Evolutionary conservation across 2,329 filamentous ascomycete species (phyloP).

Genomic region (Diaporthe nobilis): DNA sequence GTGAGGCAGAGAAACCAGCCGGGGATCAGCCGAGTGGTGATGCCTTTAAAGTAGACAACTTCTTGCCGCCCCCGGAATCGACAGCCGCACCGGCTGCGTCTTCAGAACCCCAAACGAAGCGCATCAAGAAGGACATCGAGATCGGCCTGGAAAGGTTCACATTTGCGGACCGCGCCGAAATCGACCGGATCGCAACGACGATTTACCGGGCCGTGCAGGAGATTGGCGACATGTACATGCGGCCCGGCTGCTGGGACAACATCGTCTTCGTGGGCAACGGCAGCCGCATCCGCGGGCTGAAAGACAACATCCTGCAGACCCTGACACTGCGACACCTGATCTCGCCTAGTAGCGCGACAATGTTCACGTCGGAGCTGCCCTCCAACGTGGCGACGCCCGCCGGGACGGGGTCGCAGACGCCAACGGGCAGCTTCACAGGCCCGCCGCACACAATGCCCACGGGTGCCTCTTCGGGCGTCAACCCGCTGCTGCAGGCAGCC

Average conservation of each 20-base stretch:
- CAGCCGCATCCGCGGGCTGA: conserved; percentile 80
- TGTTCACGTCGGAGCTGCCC: conserved; percentile 96
- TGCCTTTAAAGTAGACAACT: conserved; percentile 43
- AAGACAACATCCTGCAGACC: conserved; percentile 86
- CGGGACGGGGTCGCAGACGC: conserved; percentile 92
- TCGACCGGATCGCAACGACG: conserved; percentile 86
- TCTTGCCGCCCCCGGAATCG: conserved; percentile 44
- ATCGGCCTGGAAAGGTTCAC: conserved; percentile 83
- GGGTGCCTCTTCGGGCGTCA: conserved; percentile 67
- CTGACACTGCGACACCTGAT: conserved; percentile 88
- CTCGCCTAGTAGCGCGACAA: conserved; percentile 92
- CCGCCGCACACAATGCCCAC: conserved; percentile 68
- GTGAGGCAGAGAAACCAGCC: conserved; percentile 37
- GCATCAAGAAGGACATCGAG: conserved; percentile 77
- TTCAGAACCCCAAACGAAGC: conserved; percentile 66
- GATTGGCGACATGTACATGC: conserved; percentile 87
- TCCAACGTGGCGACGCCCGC: conserved; percentile 93
- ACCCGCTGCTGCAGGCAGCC: conserved; percentile 91
- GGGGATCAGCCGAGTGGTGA: conserved; percentile 32
- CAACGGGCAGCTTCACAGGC: conserved; percentile 73
- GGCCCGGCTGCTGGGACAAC: conserved; percentile 91
- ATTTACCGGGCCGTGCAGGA: conserved; percentile 87
- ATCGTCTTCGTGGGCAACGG: conserved; percentile 94
- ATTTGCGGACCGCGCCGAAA: conserved; percentile 77
- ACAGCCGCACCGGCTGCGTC: conserved; percentile 41